These are phyloP conservation scores for Mycena belliarum DNA, from an alignment of 768 basidiomycete species.

Conservation along the genomic window DNA sequence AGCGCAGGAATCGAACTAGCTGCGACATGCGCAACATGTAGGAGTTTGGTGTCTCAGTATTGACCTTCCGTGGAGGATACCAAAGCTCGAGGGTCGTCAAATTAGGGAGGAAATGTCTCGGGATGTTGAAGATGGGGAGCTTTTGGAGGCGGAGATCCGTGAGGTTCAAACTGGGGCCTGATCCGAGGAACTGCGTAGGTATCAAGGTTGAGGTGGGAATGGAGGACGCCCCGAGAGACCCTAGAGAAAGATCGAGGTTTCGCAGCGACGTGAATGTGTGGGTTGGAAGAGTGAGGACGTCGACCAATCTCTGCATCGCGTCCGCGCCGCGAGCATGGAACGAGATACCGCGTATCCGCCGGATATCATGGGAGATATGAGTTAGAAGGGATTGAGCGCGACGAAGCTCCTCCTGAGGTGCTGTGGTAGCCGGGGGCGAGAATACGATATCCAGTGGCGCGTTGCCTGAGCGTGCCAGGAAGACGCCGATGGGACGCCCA, in stretches of 20 bases:
- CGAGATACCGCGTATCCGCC: conserved; percentile 34
- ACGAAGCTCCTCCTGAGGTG: conserved; percentile 16
- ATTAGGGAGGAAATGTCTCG: conserved; percentile 37
- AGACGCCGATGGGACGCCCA: conserved; percentile 23
- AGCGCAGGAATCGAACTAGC: conserved; percentile 36
- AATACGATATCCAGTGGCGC: conserved; percentile 37
- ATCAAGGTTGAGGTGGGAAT: conserved; percentile 1
- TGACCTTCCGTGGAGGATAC: conserved; percentile 32
- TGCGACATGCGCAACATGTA: conserved; percentile 41
- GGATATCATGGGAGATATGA: conserved; percentile 23
- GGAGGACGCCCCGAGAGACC: conserved; percentile 1
- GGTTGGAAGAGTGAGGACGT: conserved; percentile 18
- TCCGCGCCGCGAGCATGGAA: conserved; percentile 31
- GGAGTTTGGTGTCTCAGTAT: conserved; percentile 27
- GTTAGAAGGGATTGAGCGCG: conserved; percentile 28
- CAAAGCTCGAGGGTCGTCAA: conserved; percentile 44
- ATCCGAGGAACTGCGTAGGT: conserved; percentile 1
- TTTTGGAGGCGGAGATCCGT: conserved; percentile 42
- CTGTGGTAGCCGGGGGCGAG: conserved; percentile 18
- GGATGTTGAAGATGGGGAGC: conserved; percentile 41
- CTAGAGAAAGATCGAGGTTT: conserved; percentile 29
- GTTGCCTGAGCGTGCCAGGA: conserved; percentile 36
- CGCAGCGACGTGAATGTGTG: conserved; percentile 23
- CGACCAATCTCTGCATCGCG: conserved; percentile 26
- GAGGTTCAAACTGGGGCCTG: conserved; percentile 22